phyloP scores from a whole-genome alignment of 2,329 filamentous ascomycete species.

The Cylindrodendrum hubeiense region DNA sequence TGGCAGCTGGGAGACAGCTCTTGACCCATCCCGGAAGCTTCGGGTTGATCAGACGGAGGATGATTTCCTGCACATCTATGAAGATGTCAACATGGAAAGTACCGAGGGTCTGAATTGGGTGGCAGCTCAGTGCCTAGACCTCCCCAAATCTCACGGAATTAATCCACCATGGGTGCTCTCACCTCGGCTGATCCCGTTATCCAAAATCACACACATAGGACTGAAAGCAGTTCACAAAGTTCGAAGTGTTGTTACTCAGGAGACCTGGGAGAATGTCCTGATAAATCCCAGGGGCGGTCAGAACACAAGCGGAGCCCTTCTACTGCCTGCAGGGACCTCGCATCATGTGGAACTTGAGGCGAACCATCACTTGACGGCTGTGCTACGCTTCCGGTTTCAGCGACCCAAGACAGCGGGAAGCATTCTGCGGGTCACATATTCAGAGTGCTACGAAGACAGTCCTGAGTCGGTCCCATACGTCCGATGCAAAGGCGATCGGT shows the following conservation, averaged over 20 bases:
- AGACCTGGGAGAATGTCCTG: neutral
- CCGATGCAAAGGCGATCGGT: conserved; percentile 1
- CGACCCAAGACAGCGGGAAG: conserved; percentile 1
- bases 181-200: neutral
- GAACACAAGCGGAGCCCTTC: neutral
- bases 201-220: neutral
- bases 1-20: neutral
- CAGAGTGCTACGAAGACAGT: conserved; percentile 19
- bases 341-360: conserved; percentile 12
- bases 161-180: neutral
- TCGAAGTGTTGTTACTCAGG: neutral
- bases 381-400: conserved; percentile 3
- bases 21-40: neutral
- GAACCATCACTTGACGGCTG: conserved; percentile 3
- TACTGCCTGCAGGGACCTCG: neutral
- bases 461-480: neutral
- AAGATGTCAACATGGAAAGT: neutral
- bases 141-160: neutral
- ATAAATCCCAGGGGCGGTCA: neutral
- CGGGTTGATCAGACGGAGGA: neutral
- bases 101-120: neutral
- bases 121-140: neutral
- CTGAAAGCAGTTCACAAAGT: neutral
- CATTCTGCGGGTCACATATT: neutral
- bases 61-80: neutral